Conservation (phyloP, 495 filamentous ascomycete species). For the Penicillium parvum region DNA sequence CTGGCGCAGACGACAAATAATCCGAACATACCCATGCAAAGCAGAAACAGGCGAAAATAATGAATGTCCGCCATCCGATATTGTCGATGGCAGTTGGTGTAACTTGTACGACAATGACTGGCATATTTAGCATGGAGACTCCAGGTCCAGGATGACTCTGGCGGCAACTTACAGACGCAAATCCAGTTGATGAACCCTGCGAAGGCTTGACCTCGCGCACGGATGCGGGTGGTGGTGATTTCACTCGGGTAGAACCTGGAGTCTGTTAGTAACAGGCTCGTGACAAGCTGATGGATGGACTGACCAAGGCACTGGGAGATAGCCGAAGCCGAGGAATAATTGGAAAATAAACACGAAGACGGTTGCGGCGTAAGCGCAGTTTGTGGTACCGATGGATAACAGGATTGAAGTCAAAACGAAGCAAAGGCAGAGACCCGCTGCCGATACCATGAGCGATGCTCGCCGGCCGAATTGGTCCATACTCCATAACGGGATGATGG, state of each 20-base stretch:
- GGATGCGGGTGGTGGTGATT: conserved; percentile 43
- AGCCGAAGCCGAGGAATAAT: conserved; percentile 44
- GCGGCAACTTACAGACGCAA: conserved; percentile 30
- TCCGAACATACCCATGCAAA: conserved; percentile 19
- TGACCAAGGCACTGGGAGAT: conserved; percentile 49
- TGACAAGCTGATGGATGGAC: conserved; percentile 34
- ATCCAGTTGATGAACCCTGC: conserved; percentile 46
- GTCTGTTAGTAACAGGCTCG: conserved; percentile 31
- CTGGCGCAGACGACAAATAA: neutral
- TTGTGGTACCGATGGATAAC: conserved; percentile 22
- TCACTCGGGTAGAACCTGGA: conserved; percentile 68
- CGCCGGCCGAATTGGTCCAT: conserved; percentile 52
- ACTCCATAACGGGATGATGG: conserved; percentile 32
- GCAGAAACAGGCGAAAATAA: conserved; percentile 53
- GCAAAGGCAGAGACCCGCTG: conserved; percentile 42
- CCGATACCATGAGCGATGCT: conserved; percentile 45
- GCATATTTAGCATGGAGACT: neutral
- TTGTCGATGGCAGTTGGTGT: conserved; percentile 58
- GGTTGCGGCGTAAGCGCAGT: conserved; percentile 35
- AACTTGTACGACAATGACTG: conserved; percentile 52
- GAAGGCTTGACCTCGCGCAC: conserved; percentile 36
- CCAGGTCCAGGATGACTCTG: neutral
- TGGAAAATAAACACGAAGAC: conserved; percentile 48
- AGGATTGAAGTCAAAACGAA: conserved; percentile 33
- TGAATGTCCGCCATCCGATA: conserved; percentile 59